phyloP scores from a whole-genome alignment of 2,329 filamentous ascomycete genomes.

The Cyanodermella asteris region DNA sequence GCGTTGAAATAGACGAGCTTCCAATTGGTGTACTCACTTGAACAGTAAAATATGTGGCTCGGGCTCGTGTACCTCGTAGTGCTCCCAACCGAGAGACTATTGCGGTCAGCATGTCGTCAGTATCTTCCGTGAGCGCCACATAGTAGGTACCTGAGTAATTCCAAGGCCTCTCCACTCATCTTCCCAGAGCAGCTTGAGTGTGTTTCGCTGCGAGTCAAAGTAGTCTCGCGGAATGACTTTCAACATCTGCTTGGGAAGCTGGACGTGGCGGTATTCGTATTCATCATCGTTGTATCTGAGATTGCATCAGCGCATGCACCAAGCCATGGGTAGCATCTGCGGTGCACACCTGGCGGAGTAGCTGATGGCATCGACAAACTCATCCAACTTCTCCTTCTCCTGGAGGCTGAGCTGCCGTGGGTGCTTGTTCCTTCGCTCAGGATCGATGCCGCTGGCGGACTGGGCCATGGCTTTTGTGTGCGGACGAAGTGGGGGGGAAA shows the following conservation, averaged over 20 bases:
- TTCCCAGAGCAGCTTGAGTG: constrained; percentile 89
- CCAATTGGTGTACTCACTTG: constrained; percentile 44
- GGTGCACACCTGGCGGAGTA: constrained; percentile 64
- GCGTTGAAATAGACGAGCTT: constrained; percentile 8
- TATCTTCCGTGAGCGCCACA: too few relatives aligned
- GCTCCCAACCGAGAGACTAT: constrained; percentile 94
- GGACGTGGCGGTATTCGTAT: constrained; percentile 93
- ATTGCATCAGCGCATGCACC: constrained; percentile 2
- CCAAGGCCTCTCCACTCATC: constrained; percentile 95
- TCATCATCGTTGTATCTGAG: constrained; percentile 74
- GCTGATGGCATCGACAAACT: constrained; percentile 83
- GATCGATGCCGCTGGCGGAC: constrained; percentile 67
- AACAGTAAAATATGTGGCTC: constrained; percentile 97
- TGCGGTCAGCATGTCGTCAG: constrained; percentile 6
- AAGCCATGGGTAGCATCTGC: constrained; percentile 1
- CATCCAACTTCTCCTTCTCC: constrained; percentile 67
- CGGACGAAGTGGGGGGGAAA: too few relatives aligned
- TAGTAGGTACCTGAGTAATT: constrained; percentile 66
- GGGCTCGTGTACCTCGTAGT: constrained; percentile 97
- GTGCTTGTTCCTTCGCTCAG: constrained; percentile 64
- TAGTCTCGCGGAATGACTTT: constrained; percentile 92
- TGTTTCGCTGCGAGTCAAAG: constrained; percentile 72
- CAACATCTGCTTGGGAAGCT: constrained; percentile 94
- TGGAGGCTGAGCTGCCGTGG: constrained; percentile 59
- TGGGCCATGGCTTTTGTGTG: too few relatives aligned